A percentile compares a stretch with the other conserved stretches of the same genome.
These are phyloP conservation scores for Chamaecyparis obtusa DNA, from an alignment of 75 land plant species.

Conservation along the genomic window DNA sequence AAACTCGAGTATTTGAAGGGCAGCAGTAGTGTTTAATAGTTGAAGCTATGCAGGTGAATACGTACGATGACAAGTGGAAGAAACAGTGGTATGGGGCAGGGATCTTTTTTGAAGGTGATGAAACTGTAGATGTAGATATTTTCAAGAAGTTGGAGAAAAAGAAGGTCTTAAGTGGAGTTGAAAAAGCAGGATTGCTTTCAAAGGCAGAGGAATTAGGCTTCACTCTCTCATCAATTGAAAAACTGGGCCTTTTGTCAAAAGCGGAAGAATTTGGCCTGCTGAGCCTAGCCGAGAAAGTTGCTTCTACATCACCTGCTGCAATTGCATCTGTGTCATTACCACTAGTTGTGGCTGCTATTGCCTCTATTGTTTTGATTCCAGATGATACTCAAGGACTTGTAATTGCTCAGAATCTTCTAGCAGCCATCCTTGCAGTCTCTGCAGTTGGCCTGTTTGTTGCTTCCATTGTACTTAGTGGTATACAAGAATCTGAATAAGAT, in stretches of 20 bases:
- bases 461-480: slow-evolving; percentile 71
- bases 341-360: slow-evolving; percentile 64
- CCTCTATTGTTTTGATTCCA: slow-evolving; percentile 67
- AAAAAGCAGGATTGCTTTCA: slow-evolving; percentile 82
- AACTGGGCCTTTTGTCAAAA: slow-evolving; percentile 81
- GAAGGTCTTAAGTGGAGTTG: slow-evolving; percentile 80
- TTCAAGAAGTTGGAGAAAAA: slow-evolving; percentile 77
- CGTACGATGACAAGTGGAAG: slow-evolving; percentile 77
- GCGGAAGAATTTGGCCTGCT: slow-evolving; percentile 93
- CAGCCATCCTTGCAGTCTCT: slow-evolving; percentile 46
- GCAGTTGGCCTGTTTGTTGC: slow-evolving; percentile 82
- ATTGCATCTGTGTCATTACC: slow-evolving; percentile 85
- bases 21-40: neutral
- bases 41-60: slow-evolving; percentile 60
- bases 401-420: slow-evolving; percentile 56
- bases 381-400: slow-evolving; percentile 70
- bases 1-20: neutral
- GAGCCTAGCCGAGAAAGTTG: slow-evolving; percentile 76
- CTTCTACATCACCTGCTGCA: slow-evolving; percentile 66
- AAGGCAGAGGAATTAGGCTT: slow-evolving; percentile 90
- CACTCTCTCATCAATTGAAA: slow-evolving; percentile 84
- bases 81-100: slow-evolving; percentile 98
- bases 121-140: slow-evolving; percentile 71
- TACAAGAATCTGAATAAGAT: slow-evolving; percentile 70
- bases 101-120: slow-evolving; percentile 72